These are phyloP conservation scores for Saccharomyces hybrid DNA, from an alignment of 1,139 yeast genomes.

Conservation along the genomic window DNA sequence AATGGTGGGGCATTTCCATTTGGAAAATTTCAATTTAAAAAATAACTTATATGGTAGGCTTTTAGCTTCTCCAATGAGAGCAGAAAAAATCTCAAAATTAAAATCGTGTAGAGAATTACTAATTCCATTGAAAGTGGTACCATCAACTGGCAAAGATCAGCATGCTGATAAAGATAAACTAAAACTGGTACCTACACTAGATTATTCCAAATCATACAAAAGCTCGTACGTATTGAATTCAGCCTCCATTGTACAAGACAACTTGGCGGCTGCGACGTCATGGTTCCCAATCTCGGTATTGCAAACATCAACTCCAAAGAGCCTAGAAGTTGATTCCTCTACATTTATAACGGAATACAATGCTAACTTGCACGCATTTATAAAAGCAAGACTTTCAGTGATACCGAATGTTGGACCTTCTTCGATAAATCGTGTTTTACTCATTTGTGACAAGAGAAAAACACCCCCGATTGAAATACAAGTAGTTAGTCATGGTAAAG, in stretches of 20 bases:
- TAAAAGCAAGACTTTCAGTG: neutral
- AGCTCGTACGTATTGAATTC: slow-evolving; percentile 24
- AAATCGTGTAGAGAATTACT: slow-evolving; percentile 22
- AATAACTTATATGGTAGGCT: slow-evolving; percentile 24
- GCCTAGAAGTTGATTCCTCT: neutral
- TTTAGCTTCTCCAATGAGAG: slow-evolving; percentile 26
- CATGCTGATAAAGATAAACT: slow-evolving; percentile 5
- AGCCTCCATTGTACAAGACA: slow-evolving; percentile 1
- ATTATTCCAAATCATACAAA: neutral
- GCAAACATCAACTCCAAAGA: neutral
- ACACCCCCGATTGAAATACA: neutral
- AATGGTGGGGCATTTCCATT: neutral
- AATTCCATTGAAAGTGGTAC: slow-evolving; percentile 17
- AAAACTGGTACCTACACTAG: slow-evolving; percentile 4
- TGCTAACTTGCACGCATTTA: neutral
- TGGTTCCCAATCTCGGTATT: slow-evolving; percentile 16
- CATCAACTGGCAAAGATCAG: slow-evolving; percentile 2
- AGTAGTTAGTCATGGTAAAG: neutral
- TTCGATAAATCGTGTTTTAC: neutral
- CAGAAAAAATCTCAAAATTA: slow-evolving; percentile 18
- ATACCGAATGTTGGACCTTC: neutral
- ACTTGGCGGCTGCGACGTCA: slow-evolving; percentile 4
- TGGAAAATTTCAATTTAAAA: slow-evolving; percentile 10
- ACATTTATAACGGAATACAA: neutral
- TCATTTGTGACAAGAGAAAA: neutral